Evolutionary conservation across 495 filamentous ascomycete species (phyloP), one percentile per base, ranked within the genome.

Genomic region (Xylaria telfairii): DNA sequence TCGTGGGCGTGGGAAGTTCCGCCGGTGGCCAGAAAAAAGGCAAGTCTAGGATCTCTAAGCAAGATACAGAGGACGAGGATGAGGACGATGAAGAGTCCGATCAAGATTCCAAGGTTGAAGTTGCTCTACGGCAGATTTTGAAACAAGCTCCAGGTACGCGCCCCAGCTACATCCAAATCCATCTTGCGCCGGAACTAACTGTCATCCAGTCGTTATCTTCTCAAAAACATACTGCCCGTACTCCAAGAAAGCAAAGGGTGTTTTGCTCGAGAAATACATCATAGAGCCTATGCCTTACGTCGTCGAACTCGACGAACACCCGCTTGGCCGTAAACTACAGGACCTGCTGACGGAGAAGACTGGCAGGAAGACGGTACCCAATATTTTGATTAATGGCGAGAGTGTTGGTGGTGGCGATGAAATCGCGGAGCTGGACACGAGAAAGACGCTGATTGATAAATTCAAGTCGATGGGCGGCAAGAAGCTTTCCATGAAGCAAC

Each of bases 361-460:
- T 3, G 92, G 92, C 30, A 84, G 96, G 28, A 83, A 83, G 61
- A 99, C 96, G 1, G 96, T 99, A 2, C 96, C 96, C 3, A 99
- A 99, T 75, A 85, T 99, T 37, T 83, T 99, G 67, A 87, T 99
- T 56, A 92, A 91, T 75, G 96, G 93, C 5, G 89, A 90, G 78
- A 96, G 92, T 75, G 94, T 98, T 72, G 96, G 96, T 32, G 96
- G 96, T 34, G 90, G 93, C 54, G 95, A 98, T 75, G 93, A 97
- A 42, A 87, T 98, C 68, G 87, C 88, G 47, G 90, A 86, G 30
- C 78, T 98, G 69, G 90, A 97, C 77, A 75, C 82, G 49, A 86
- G 86, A n/a, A 90, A 90, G 71, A 87, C 85, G 67, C 82, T 99
- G 68, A 84, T 87, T 37, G 89, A 89, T 46, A 95, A 89, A 74